These are phyloP conservation scores for Cenococcum geophilum DNA, from an alignment of 495 filamentous ascomycete genomes.

Conservation along the genomic window DNA sequence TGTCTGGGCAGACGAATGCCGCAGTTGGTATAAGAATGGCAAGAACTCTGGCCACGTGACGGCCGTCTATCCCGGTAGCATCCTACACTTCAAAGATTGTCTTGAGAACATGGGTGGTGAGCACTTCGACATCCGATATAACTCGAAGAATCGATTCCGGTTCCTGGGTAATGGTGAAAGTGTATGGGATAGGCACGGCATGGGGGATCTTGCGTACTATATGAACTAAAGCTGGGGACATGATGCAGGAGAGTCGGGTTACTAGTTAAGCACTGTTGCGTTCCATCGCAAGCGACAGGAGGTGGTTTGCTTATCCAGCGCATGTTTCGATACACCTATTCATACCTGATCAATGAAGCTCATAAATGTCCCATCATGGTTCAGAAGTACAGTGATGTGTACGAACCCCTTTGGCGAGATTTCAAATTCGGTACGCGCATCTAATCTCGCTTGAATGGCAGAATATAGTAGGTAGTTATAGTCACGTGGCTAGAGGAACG, in stretches of 20 bases:
- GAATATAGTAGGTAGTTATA: too few species aligned
- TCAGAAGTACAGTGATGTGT: too few species aligned
- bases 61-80: slow-evolving; percentile 43
- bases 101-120: slow-evolving; percentile 13
- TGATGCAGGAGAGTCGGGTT: neutral
- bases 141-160: slow-evolving; percentile 11
- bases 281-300: too few species aligned
- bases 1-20: slow-evolving; percentile 45
- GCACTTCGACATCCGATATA: slow-evolving; percentile 12
- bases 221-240: slow-evolving; percentile 20
- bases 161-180: slow-evolving; percentile 13
- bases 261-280: too few species aligned
- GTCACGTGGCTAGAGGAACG: too few species aligned
- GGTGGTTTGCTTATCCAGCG: too few species aligned
- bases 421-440: too few species aligned
- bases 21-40: slow-evolving; percentile 48
- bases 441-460: too few species aligned
- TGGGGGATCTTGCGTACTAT: slow-evolving; percentile 4
- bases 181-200: neutral
- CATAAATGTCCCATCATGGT: too few species aligned
- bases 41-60: slow-evolving; percentile 41
- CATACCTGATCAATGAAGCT: too few species aligned
- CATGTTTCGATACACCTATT: too few species aligned
- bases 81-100: slow-evolving; percentile 35
- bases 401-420: too few species aligned